phyloP scores from a whole-genome alignment of 257 asterid species.

The Nyctanthes arbortristis region DNA sequence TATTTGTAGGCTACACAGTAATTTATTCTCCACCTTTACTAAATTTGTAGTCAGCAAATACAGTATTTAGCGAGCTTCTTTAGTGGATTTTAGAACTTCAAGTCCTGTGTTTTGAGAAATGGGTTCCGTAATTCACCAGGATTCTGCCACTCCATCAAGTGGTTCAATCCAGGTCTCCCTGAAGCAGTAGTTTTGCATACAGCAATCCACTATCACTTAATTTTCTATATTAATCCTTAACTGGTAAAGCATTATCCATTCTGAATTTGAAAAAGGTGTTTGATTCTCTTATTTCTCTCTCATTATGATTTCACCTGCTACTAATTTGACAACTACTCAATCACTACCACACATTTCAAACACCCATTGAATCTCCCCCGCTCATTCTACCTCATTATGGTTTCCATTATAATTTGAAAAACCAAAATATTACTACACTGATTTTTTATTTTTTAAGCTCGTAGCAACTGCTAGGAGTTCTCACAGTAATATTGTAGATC shows the following conservation, averaged over 20 bases:
- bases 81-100: background rate
- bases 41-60: too few relatives aligned
- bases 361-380: too few relatives aligned
- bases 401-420: too few relatives aligned
- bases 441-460: too few relatives aligned
- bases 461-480: background rate
- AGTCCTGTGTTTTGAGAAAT: background rate
- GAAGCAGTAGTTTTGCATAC: background rate
- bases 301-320: too few relatives aligned
- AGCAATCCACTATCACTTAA: background rate
- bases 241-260: too few relatives aligned
- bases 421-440: too few relatives aligned
- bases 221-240: background rate
- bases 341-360: too few relatives aligned
- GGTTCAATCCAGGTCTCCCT: background rate
- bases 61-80: background rate
- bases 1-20: background rate
- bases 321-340: too few relatives aligned
- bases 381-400: too few relatives aligned
- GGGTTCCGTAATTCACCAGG: background rate
- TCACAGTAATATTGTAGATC: constrained; percentile 2
- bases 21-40: background rate
- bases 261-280: too few relatives aligned
- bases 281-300: too few relatives aligned
- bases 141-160: background rate